These are phyloP conservation scores for Tetrahymena elliotti DNA, from an alignment of 73 alveolate genomes.

Conservation along the genomic window DNA sequence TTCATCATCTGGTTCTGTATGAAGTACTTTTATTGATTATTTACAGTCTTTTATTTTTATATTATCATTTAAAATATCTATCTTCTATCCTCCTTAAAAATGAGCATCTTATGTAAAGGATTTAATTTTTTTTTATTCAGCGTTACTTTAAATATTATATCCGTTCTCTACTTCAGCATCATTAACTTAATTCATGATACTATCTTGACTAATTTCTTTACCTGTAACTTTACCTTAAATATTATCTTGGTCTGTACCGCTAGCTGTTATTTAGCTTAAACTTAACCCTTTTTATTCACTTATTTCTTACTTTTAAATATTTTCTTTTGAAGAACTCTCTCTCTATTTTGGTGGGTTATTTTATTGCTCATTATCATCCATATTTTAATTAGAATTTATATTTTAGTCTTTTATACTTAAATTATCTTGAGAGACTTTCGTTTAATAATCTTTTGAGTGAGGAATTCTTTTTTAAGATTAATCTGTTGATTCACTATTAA, in stretches of 20 bases:
- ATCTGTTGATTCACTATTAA: background rate
- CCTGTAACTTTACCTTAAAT: background rate
- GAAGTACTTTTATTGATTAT: background rate
- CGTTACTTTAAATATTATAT: background rate
- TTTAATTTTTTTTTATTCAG: background rate
- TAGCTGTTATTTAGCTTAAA: background rate
- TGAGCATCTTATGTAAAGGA: background rate
- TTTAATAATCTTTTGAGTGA: background rate
- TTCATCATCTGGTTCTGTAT: background rate
- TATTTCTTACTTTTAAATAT: background rate
- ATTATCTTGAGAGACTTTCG: background rate
- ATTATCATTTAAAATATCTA: background rate
- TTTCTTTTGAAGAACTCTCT: background rate
- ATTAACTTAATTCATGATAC: background rate
- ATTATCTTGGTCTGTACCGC: background rate
- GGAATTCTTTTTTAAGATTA: background rate
- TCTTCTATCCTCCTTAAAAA: background rate
- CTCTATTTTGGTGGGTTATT: background rate
- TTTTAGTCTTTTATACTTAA: background rate
- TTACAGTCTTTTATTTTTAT: background rate
- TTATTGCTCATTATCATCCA: background rate
- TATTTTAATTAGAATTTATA: background rate
- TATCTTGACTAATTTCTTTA: background rate
- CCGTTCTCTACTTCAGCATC: background rate
- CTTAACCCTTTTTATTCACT: background rate